These are phyloP conservation scores for Priceomyces medius DNA, from an alignment of 805 yeast species.

Conservation along the genomic window DNA sequence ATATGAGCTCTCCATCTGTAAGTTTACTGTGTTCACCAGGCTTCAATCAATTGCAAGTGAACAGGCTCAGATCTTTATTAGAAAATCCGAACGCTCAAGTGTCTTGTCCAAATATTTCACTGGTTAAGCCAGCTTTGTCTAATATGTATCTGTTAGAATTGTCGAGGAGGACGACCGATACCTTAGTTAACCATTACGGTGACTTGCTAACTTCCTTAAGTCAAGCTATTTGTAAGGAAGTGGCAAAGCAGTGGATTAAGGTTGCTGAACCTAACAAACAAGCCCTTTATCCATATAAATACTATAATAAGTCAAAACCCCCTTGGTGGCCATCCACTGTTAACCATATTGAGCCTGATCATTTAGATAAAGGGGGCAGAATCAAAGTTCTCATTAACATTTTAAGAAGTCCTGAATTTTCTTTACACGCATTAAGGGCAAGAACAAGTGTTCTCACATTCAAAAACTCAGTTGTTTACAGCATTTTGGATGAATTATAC, in stretches of 20 bases:
- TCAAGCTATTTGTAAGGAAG: constrained; percentile 47
- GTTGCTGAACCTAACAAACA: constrained; percentile 67
- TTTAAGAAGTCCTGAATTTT: constrained; percentile 18
- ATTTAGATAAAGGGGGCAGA: constrained; percentile 59
- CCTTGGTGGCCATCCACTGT: constrained; percentile 68
- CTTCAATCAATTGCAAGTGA: constrained; percentile 1
- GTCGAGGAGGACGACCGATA: constrained; percentile 4
- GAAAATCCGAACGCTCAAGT: constrained; percentile 3
- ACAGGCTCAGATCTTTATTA: constrained; percentile 2
- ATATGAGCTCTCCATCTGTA: background rate
- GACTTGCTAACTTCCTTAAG: constrained; percentile 18
- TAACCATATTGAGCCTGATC: constrained; percentile 73
- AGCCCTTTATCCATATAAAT: constrained; percentile 59
- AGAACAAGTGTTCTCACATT: constrained; percentile 11
- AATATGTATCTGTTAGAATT: background rate
- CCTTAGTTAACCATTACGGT: constrained; percentile 15
- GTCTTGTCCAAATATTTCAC: constrained; percentile 5
- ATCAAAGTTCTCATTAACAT: constrained; percentile 47
- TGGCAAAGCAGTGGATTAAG: constrained; percentile 70
- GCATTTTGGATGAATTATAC: constrained; percentile 24
- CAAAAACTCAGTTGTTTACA: constrained; percentile 8
- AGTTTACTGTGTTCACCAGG: constrained; percentile 2
- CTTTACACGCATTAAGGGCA: constrained; percentile 11
- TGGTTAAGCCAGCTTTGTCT: constrained; percentile 13
- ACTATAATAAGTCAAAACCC: constrained; percentile 51